Percentiles rank a stretch among this genome's conserved stretches.
These are phyloP conservation scores for Perkinsus marinus DNA, from an alignment of 169 alveolate genomes.

Conservation along the genomic window DNA sequence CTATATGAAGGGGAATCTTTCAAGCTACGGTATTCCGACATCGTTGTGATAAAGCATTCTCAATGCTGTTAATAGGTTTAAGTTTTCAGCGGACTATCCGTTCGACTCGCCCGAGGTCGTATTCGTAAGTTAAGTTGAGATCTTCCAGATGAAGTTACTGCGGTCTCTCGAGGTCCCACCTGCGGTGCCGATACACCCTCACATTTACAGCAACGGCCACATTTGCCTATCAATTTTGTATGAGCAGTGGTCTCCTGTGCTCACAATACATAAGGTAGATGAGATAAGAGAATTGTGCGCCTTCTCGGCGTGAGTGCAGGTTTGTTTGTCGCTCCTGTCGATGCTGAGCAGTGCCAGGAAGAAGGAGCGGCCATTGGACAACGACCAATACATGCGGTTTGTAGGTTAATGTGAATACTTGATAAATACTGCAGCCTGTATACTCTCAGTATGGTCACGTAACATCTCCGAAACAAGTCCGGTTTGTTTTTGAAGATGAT, in stretches of 20 bases:
- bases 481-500: background rate
- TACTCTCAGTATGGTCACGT: background rate
- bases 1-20: background rate
- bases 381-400: background rate
- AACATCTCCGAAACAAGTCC: background rate
- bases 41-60: too few species aligned
- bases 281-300: constrained; percentile 10
- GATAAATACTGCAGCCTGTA: background rate
- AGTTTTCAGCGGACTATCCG: constrained; percentile 20
- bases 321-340: background rate
- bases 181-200: constrained; percentile 65
- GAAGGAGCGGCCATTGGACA: background rate
- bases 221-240: constrained; percentile 68
- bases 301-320: background rate
- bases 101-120: constrained; percentile 77
- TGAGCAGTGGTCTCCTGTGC: constrained; percentile 34
- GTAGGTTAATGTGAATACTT: background rate
- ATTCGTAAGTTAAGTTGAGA: constrained; percentile 43
- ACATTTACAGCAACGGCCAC: constrained; percentile 78
- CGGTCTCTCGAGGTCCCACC: background rate
- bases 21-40: background rate
- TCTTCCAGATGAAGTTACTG: constrained; percentile 3
- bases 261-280: constrained; percentile 22
- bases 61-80: too few species aligned
- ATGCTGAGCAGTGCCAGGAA: background rate